These are phyloP conservation scores for Rosa lucieae DNA, from an alignment of 306 rosid species.

Conservation along the genomic window DNA sequence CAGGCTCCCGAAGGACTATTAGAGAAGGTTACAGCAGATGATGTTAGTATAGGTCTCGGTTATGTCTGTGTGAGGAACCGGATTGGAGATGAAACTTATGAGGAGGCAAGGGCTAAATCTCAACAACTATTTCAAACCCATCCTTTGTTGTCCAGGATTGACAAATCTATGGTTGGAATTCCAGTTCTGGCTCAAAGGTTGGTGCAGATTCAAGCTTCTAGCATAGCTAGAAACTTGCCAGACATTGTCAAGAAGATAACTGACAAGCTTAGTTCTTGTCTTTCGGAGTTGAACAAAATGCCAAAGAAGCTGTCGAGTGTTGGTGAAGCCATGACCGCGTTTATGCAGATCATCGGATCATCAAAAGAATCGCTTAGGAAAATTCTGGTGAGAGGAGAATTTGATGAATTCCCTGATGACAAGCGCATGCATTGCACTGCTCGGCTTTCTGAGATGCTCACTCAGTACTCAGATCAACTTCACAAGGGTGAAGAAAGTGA, in stretches of 20 bases:
- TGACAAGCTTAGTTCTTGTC: background rate
- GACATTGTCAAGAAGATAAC: conserved; percentile 3
- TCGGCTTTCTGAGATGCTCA: background rate
- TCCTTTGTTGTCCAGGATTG: background rate
- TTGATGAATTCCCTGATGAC: background rate
- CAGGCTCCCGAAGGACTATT: background rate
- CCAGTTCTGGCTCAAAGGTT: background rate
- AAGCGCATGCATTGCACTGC: background rate
- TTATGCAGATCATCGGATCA: background rate
- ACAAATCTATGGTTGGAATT: background rate
- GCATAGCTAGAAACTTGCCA: background rate
- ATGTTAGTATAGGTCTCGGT: background rate
- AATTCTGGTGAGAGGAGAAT: background rate
- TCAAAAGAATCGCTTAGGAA: background rate
- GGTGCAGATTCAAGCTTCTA: background rate
- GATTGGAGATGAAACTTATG: background rate
- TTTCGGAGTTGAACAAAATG: background rate
- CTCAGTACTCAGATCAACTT: background rate
- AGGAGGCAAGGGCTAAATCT: conserved; percentile 16
- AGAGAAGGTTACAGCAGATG: background rate
- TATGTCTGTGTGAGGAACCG: background rate
- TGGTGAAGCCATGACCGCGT: background rate
- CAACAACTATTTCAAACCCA: background rate
- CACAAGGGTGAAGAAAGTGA: background rate
- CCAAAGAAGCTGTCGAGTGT: background rate